Evolutionary conservation across 768 basidiomycete genomes (phyloP), one percentile per base, ranked within the genome.

Genomic region (Hericium coralloides): DNA sequence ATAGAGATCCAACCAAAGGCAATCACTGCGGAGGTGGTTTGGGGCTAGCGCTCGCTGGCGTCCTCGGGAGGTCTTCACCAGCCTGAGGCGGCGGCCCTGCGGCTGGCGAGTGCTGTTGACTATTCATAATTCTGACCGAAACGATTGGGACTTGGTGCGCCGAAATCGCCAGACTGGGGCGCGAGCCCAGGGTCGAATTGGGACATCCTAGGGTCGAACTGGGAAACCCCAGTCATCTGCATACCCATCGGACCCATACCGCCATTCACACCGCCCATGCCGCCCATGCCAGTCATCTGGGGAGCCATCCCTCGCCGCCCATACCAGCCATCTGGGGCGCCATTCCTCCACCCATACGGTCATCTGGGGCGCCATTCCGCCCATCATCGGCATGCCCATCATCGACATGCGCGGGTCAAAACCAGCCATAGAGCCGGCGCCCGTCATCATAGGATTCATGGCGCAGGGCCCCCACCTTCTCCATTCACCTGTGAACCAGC

Each of bases 401-500:
- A 61, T 55, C 51, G 58, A 45, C 17, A 45, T 26, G 15, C 53
- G 53, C 18, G 59, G 54, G 3, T 48, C 23, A 3, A 53, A 47
- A 10, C 50, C 56, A 12, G 53, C 59, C 37, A 62, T 53, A n/a
- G 56, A 49, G 7, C 31, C 31, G 4, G 49, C 59, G 15, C 61
- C 57, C 1, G 59, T 63, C 61, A 63, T 63, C 69, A 69, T 68
- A 26, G 69, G 65, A 47, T 70, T 77, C 72, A 79, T 78, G 81
- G 82, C 53, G 76, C 76, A 60, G 80, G 63, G 4, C 63, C 47
- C 6, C 67, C 70, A 58, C 76, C 80, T 8, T 78, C 79, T 4
- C 79, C 86, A n/a, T 82, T 84, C 41, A 76, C 73, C 59, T 88
- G 85, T 3, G 85, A 87, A 36, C 87, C 89, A n/a, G 83, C 81